Evolutionary conservation across 73 alveolate species (phyloP).

Genomic region (Paraurostyla sp.): DNA sequence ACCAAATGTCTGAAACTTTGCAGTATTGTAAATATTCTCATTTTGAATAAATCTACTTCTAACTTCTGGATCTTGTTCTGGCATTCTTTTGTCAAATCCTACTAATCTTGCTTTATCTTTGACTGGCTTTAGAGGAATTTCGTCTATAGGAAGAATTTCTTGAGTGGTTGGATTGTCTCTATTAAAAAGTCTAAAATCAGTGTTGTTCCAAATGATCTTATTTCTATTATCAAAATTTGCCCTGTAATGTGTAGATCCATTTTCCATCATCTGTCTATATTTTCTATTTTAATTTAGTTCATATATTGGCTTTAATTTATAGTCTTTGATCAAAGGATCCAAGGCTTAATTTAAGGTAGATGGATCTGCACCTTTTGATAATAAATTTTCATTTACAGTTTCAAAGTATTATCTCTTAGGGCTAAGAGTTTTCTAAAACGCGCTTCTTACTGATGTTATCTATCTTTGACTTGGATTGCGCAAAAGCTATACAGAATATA

Average conservation of each 20-base stretch:
- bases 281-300: conserved; percentile 13
- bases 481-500: background rate
- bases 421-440: background rate
- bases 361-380: background rate
- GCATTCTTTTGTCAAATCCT: conserved; percentile 32
- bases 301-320: conserved; percentile 39
- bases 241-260: conserved; percentile 47
- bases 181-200: conserved; percentile 41
- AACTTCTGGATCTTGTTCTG: conserved; percentile 21
- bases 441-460: background rate
- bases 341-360: background rate
- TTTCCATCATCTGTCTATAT: conserved; percentile 14
- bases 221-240: conserved; percentile 47
- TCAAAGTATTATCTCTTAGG: conserved; percentile 26
- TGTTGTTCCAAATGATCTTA: conserved; percentile 59
- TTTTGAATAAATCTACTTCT: background rate
- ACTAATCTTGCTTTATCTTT: background rate
- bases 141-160: background rate
- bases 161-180: conserved; percentile 55
- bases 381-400: conserved; percentile 1
- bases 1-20: background rate
- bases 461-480: background rate
- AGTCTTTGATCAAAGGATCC: conserved; percentile 33
- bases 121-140: conserved; percentile 31
- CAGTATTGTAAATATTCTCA: background rate